Evolutionary conservation across 306 rosid species (phyloP).

Genomic region (Quercus engelmannii): DNA sequence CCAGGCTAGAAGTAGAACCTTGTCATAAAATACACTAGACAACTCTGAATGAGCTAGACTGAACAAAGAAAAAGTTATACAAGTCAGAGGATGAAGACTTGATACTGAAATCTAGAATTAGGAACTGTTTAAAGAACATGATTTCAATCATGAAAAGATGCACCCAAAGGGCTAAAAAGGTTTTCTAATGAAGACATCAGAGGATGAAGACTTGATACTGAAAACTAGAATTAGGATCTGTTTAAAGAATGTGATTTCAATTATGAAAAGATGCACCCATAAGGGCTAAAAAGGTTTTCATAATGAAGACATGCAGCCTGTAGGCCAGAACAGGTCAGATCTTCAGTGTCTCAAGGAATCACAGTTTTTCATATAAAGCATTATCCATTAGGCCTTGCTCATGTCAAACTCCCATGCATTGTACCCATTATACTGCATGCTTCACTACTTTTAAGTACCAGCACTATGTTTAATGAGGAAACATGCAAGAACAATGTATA

Average conservation of each 20-base stretch:
- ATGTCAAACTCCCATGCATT: not conserved
- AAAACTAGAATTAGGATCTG: not conserved
- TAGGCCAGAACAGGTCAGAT: not conserved
- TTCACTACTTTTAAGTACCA: not conserved
- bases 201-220: not conserved
- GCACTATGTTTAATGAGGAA: not conserved
- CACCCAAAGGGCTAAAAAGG: not conserved
- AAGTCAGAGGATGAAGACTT: not conserved
- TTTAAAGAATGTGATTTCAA: not conserved
- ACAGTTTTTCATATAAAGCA: not conserved
- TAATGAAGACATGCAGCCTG: not conserved
- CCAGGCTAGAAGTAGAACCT: constrained; percentile 68
- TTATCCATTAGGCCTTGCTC: not conserved
- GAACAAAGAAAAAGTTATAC: constrained; percentile 16
- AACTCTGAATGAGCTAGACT: constrained; percentile 95
- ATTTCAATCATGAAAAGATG: not conserved
- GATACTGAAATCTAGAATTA: not conserved
- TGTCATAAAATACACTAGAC: constrained; percentile 87
- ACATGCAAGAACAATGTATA: not conserved
- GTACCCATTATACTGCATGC: not conserved
- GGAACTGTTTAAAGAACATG: not conserved
- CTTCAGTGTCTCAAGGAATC: not conserved
- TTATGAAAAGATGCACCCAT: not conserved
- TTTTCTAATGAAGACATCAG: not conserved
- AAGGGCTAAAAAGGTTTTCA: not conserved